A percentile compares a stretch with the other conserved stretches of the same genome.
phyloP scores from a whole-genome alignment of 2,329 filamentous ascomycete genomes.

The Colletotrichum lentis region DNA sequence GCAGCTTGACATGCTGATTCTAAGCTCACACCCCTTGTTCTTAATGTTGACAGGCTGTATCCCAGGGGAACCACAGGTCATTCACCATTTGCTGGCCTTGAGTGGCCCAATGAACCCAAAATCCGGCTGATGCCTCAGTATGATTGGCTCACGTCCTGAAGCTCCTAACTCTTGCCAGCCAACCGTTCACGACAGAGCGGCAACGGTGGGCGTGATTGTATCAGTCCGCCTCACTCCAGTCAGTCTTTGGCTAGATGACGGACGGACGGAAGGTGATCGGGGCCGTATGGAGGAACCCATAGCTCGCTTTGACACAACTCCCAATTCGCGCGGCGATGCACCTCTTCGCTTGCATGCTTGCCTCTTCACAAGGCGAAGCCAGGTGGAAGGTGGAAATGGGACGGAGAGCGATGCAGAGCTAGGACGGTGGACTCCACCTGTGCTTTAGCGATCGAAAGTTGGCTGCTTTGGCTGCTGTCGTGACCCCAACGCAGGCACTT shows the following conservation, averaged over 20 bases:
- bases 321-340: slow-evolving; percentile 1
- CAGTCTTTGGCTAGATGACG: neutral
- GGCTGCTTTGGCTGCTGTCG: slow-evolving; percentile 8
- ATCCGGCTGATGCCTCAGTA: slow-evolving; percentile 38
- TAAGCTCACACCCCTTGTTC: slow-evolving; percentile 17
- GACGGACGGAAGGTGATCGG: slow-evolving; percentile 6
- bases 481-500: neutral
- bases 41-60: slow-evolving; percentile 21
- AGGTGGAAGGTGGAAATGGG: slow-evolving; percentile 31
- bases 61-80: slow-evolving; percentile 29
- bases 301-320: neutral
- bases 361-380: slow-evolving; percentile 23
- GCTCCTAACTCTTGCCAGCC: neutral
- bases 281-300: neutral
- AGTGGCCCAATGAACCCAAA: slow-evolving; percentile 40
- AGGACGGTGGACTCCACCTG: slow-evolving; percentile 9
- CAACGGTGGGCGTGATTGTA: slow-evolving; percentile 29
- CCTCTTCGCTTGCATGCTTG: slow-evolving; percentile 21
- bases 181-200: neutral
- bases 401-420: slow-evolving; percentile 13
- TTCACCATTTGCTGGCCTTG: neutral
- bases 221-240: slow-evolving; percentile 31
- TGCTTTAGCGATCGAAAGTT: neutral
- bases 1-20: slow-evolving; percentile 29
- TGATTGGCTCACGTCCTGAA: slow-evolving; percentile 39